Evolutionary conservation across 1,284 basidiomycete genomes (phyloP), one percentile per base, ranked within the genome.

Genomic region (Malassezia sp.): DNA sequence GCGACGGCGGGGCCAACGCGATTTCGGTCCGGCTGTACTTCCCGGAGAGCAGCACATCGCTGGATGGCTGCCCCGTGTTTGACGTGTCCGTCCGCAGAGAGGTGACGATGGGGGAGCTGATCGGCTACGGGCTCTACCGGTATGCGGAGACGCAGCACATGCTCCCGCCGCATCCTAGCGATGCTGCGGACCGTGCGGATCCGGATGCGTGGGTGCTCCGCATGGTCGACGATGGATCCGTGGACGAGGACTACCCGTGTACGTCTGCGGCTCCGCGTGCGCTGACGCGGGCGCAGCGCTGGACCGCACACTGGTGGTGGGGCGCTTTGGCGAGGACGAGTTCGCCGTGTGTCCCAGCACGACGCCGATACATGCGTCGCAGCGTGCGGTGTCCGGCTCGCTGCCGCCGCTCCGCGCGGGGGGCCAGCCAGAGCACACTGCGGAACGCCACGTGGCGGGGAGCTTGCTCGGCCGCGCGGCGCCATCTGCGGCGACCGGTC

Each of bases 151-250:
- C 30, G 89, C 96, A 62, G 82, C 86, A 57, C 79, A 78, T 0
- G 81, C 67, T 80, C 36, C 89, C 88, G 0, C 79, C 79, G 59
- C 71, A 93, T 23, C 80, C 82, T 11, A 34, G 42, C 1, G 45
- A 29, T 5, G 43, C 47, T 2, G 56, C 84, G 47, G 75, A 78
- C 24, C 74, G 74, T n/a, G 74, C 75, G 5, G 82, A 79, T 32
- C 84, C 85, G 0, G 76, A 85, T 1, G 88, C 85, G 0, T 99
- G 91, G 90, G 82, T 87, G n/a, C 71, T 99, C 71, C 76, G 88
- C 49, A 89, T 97, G 46, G 86, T 90, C 7, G 91, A 99, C 64
- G 89, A 96, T 70, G 93, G 93, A 14, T 88, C 95, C 71, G 88
- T 96, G 0, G 93, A 99, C 67, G 91, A 96, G 68, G 93, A 99